phyloP scores from a whole-genome alignment of 2,329 filamentous ascomycete genomes.

The Aspergillus proliferans region DNA sequence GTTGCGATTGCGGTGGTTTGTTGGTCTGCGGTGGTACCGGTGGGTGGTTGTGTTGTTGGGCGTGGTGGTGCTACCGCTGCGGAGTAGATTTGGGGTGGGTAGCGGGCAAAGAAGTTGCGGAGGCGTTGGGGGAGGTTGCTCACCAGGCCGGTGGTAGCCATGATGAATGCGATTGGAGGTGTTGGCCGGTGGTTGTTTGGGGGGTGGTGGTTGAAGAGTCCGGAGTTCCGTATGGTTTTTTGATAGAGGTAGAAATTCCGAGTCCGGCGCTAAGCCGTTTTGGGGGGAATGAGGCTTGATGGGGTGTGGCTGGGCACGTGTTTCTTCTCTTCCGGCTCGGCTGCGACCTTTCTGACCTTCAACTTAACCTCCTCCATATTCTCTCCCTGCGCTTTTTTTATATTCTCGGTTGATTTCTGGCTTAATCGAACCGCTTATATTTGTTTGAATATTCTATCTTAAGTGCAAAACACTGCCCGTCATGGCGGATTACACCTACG shows the following conservation, averaged over 20 bases:
- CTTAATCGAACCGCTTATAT: background rate
- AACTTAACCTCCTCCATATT: background rate
- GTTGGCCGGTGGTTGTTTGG: background rate
- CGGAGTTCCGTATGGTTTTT: background rate
- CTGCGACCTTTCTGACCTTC: background rate
- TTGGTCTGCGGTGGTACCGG: conserved; percentile 4
- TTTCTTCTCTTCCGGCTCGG: conserved; percentile 4
- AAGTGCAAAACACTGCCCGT: conserved; percentile 4
- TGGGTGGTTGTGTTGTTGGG: conserved; percentile 22
- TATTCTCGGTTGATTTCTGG: background rate
- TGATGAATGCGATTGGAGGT: conserved; percentile 4
- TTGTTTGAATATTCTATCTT: background rate
- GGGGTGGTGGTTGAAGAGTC: background rate
- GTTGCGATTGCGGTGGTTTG: background rate
- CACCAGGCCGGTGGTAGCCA: conserved; percentile 15
- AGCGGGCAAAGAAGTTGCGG: conserved; percentile 80
- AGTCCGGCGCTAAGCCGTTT: conserved; percentile 16
- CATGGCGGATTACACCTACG: conserved; percentile 70
- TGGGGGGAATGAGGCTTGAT: conserved; percentile 6
- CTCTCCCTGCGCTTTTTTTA: conserved; percentile 2
- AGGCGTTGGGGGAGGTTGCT: conserved; percentile 64
- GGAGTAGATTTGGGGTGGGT: conserved; percentile 61
- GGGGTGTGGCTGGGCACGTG: conserved; percentile 6
- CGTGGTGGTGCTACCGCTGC: conserved; percentile 26
- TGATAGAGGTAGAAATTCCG: conserved; percentile 11